Conservation (phyloP, 2,329 filamentous ascomycete genomes). For the Colletotrichum ledebouriae region DNA sequence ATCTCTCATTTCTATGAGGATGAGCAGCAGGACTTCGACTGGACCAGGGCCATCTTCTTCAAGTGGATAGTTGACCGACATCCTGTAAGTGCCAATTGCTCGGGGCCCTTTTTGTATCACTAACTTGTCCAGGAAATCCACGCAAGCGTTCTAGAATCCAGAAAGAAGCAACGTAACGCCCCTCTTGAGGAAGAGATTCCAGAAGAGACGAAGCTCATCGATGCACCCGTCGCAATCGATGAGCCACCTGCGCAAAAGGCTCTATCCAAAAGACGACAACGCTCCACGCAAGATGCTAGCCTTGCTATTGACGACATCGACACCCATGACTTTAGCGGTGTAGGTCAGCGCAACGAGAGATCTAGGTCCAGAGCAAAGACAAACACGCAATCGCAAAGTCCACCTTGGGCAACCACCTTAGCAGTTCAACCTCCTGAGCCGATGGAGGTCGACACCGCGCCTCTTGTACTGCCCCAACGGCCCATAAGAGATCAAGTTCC, state of each 20-base stretch:
- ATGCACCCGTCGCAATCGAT: conserved; percentile 1
- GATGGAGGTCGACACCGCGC: conserved; percentile 39
- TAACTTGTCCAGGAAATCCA: conserved; percentile 30
- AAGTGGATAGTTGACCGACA: conserved; percentile 60
- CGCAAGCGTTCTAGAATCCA: conserved; percentile 28
- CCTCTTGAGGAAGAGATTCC: neutral
- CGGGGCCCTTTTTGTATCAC: neutral
- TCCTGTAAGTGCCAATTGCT: conserved; percentile 51
- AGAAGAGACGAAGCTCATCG: conserved; percentile 6
- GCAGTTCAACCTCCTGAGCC: neutral
- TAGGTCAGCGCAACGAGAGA: conserved; percentile 7
- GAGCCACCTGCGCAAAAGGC: conserved; percentile 38
- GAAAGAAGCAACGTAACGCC: conserved; percentile 14
- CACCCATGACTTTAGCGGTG: conserved; percentile 19
- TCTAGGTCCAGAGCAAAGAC: conserved; percentile 40
- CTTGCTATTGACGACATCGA: conserved; percentile 5
- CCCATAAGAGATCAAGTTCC: neutral
- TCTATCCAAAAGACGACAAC: conserved; percentile 27
- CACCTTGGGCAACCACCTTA: neutral
- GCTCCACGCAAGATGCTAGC: conserved; percentile 14
- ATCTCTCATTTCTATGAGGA: conserved; percentile 62
- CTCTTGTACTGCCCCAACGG: neutral
- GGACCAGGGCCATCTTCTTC: conserved; percentile 62
- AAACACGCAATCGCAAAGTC: conserved; percentile 27
- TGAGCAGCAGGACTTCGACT: conserved; percentile 55